Evolutionary conservation across 352 stramenopile species (phyloP), one percentile per base, ranked within the genome.

Genomic region (Phytophthora pseudosyringae): DNA sequence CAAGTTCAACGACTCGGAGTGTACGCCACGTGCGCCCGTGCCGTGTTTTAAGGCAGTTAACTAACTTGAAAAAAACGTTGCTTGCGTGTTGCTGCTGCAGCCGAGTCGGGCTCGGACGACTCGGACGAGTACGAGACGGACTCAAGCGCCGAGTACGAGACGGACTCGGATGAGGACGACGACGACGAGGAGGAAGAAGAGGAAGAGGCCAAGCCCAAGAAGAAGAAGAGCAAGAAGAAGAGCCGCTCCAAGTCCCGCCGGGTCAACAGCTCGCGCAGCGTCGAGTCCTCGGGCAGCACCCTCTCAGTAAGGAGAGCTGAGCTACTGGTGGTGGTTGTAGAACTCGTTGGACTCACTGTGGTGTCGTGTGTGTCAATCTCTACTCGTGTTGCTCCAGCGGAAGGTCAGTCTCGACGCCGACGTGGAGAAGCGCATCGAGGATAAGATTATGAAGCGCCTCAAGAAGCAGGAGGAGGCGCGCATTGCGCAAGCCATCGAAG

Each of bases 1-100:
- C 59, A 95, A 95, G 71, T 95, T 95, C 44, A 94, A 95, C 64
- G 87, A 95, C 76, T 92, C 84, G 50, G 86, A 94, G 49, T 94
- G 86, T 94, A 87, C 50, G 85, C 72, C 38, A 31, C 21, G 21
- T 21, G 21, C 21, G 21, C 21, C 1, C 21, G 21, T 21, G 21
- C 21, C 21, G 21, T 21, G 1, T 51, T 57, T 38, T 3, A 1
- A 35, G 2, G 31, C 31, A 1, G 21, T 28, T 16, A 15, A 39
- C 46, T 59, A 45, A 38, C 11, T 12, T 28, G 32, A n/a, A 43
- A n/a, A 43, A 39, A 53, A 41, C 11, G 5, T 48, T 53, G 4
- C 28, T 65, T 36, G 2, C 21, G 21, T 56, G 38, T 16, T 67
- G 5, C 41, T 35, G 40, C 15, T 55, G 36, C 50, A 92, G 83